Base-by-base conservation (phyloP, 495 filamentous ascomycete species). In the Annulohypoxylon moriforme region DNA sequence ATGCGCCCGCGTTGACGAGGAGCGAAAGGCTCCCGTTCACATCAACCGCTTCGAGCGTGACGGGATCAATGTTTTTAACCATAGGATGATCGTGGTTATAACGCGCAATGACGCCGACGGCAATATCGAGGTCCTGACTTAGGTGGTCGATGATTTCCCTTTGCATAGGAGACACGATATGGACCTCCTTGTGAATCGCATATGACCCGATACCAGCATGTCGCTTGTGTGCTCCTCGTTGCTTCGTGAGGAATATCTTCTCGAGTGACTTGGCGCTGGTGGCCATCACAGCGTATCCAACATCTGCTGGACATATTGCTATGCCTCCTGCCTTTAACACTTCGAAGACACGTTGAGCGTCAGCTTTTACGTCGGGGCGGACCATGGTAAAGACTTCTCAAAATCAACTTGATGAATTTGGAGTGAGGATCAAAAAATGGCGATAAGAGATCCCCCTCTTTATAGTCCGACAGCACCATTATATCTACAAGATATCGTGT, bases 201-300 rank as follows among this genome's bases (percentile, higher is more conserved):
- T 55, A 55, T 14, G 50, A 55, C n/a, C 50, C 50, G 18, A 55
- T 55, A 20, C 50, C 50, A 2, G 50, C 50, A 34, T 55, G 50
- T 18, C 50, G 25, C 11, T 55, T 55, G 29, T 55, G 50, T 13
- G 50, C 50, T 29, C 50, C 50, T 7, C 50, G 50, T 24, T 55
- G 50, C 31, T 55, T 55, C 7, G 50, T 55, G 4, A 55, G 29
- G 50, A 55, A 55, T 11, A 55, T 55, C 50, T 55, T 55, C 50
- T 55, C 50, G 16, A 55, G 50, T 3, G 50, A 55, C 31, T 55
- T 33, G 29, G 50, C 50, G 29, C 29, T 31, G 14, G 50, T 55
- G 10, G 50, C 50, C 50, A 55, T 55, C 4, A 55, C 27, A 20
- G 50, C 50, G 20, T 55, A 55, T 7, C 50, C 50, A 13, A 55